A percentile compares a stretch with the other conserved stretches of the same genome.
These are phyloP conservation scores for Collybia sordida DNA, from an alignment of 768 basidiomycete species.

Conservation along the genomic window DNA sequence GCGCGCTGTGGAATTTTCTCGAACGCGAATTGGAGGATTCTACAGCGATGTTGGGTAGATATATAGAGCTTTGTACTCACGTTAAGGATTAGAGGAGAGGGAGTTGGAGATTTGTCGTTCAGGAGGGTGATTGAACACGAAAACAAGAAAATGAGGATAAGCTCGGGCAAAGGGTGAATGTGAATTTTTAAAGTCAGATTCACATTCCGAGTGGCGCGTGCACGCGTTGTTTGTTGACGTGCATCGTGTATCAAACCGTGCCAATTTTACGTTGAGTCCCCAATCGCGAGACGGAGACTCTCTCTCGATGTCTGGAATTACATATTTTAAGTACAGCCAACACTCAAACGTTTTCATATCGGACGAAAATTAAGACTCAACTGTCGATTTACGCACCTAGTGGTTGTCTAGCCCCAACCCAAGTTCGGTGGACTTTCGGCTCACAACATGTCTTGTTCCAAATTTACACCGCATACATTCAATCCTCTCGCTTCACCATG, in stretches of 20 bases:
- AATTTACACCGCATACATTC: too few species aligned
- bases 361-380: too few species aligned
- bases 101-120: conserved; percentile 38
- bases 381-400: too few species aligned
- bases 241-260: conserved; percentile 5
- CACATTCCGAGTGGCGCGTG: conserved; percentile 32
- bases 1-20: conserved; percentile 20
- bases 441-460: too few species aligned
- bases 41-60: conserved; percentile 3
- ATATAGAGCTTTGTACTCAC: conserved; percentile 29
- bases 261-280: neutral
- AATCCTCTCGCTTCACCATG: too few species aligned
- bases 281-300: neutral
- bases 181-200: conserved; percentile 47
- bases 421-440: too few species aligned
- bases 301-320: too few species aligned
- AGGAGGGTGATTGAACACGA: conserved; percentile 45
- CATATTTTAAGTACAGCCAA: too few species aligned
- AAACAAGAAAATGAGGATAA: conserved; percentile 41
- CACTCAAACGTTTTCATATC: too few species aligned
- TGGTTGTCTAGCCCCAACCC: too few species aligned
- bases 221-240: conserved; percentile 3
- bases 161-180: conserved; percentile 38
- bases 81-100: conserved; percentile 36
- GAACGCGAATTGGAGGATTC: conserved; percentile 14